phyloP scores from a whole-genome alignment of 495 filamentous ascomycete genomes.

The Penicillium fimorum region DNA sequence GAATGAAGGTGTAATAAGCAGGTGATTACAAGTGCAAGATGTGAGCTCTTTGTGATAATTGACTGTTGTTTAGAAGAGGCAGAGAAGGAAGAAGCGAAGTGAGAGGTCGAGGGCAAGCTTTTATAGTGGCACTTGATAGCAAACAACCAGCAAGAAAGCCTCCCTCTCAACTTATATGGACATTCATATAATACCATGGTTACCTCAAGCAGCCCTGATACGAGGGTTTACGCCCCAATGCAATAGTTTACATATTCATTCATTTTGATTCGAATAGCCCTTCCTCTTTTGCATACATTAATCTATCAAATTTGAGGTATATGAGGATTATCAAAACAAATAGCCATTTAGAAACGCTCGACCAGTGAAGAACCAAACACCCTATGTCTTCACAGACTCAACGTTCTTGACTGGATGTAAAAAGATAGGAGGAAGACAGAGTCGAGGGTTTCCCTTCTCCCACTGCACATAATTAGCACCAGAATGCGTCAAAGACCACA shows the following conservation, averaged over 20 bases:
- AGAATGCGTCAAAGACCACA: neutral
- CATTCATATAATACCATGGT: neutral
- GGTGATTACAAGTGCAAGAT: neutral
- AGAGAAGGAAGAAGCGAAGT: neutral
- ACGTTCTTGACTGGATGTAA: conserved; percentile 56
- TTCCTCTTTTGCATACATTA: neutral
- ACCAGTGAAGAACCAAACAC: neutral
- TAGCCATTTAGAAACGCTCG: neutral
- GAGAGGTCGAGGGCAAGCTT: neutral
- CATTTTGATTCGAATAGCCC: too few species aligned
- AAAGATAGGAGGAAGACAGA: conserved; percentile 56
- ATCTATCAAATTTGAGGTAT: neutral
- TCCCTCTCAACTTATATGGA: neutral
- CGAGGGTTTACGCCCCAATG: too few species aligned
- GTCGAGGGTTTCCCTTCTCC: conserved; percentile 50
- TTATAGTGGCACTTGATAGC: neutral
- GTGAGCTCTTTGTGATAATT: neutral
- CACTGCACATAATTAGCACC: conserved; percentile 32
- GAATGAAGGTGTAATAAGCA: neutral
- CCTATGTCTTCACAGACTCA: neutral
- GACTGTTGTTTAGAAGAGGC: neutral
- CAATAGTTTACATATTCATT: too few species aligned
- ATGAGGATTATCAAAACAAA: neutral
- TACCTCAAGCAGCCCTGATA: too few species aligned
- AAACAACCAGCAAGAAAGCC: neutral